Evolutionary conservation across 2,329 filamentous ascomycete genomes (phyloP).

Genomic region (Blumeria graminis): DNA sequence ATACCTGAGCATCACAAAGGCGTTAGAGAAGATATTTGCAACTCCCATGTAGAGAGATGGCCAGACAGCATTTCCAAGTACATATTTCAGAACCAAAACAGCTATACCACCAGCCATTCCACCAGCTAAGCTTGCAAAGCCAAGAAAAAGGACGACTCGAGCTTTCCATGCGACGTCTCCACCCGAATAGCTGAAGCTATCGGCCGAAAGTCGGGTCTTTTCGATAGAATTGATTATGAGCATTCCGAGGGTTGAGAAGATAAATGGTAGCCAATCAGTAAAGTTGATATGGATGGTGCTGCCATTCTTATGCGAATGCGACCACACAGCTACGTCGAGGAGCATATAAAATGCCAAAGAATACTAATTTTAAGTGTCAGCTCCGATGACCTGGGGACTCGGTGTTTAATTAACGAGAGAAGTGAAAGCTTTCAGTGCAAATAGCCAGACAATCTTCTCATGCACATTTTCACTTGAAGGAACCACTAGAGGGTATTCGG

Average conservation of each 20-base stretch:
- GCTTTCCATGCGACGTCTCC: slow-evolving; percentile 44
- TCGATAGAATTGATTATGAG: slow-evolving; percentile 48
- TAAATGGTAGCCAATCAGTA: slow-evolving; percentile 44
- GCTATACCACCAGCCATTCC: slow-evolving; percentile 47
- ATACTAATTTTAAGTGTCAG: slow-evolving; percentile 22
- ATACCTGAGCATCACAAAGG: slow-evolving; percentile 33
- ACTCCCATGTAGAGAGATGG: slow-evolving; percentile 39
- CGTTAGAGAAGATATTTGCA: slow-evolving; percentile 42
- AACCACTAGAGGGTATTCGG: not conserved
- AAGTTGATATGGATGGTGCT: slow-evolving; percentile 38
- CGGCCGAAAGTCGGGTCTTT: slow-evolving; percentile 37
- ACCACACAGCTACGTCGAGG: slow-evolving; percentile 44
- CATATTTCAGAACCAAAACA: slow-evolving; percentile 40
- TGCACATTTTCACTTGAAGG: no score
- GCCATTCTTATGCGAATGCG: slow-evolving; percentile 32
- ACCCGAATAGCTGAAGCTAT: slow-evolving; percentile 37
- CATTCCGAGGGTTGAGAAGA: slow-evolving; percentile 43
- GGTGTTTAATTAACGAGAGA: no score
- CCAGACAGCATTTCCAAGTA: slow-evolving; percentile 31
- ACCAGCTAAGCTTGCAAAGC: slow-evolving; percentile 38
- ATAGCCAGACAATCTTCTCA: no score
- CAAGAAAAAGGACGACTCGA: slow-evolving; percentile 40
- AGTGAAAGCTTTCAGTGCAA: no score
- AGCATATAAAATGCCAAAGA: slow-evolving; percentile 44
- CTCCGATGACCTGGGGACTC: not conserved